Percentiles rank a stretch among this genome's conserved stretches.
phyloP scores from a whole-genome alignment of 192 early-diverging fungal genomes.

The Coemansia sp. region DNA sequence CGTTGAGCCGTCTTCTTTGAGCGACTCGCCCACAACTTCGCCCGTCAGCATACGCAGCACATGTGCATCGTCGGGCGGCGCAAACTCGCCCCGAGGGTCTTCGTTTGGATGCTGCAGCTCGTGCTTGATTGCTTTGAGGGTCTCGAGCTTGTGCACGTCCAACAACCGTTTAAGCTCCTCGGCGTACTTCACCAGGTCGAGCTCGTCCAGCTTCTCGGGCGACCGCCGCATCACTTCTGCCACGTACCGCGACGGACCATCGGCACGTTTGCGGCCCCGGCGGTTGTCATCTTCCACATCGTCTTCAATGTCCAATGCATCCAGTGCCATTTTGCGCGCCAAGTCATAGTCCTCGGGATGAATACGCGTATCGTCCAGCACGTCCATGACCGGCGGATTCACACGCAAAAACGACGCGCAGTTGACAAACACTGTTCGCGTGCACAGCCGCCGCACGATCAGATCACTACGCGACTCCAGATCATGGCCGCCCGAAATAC shows the following conservation, averaged over 20 bases:
- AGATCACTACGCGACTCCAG: constrained; percentile 72
- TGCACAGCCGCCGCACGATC: constrained; percentile 61
- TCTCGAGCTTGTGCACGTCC: constrained; percentile 75
- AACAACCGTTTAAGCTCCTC: constrained; percentile 72
- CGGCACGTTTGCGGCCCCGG: constrained; percentile 14
- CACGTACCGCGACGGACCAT: constrained; percentile 69
- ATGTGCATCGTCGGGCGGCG: constrained; percentile 55
- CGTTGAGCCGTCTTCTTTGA: constrained; percentile 59
- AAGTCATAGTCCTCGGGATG: constrained; percentile 95
- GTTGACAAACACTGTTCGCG: constrained; percentile 85
- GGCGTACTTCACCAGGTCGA: constrained; percentile 89
- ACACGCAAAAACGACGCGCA: constrained; percentile 89
- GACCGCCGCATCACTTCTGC: constrained; percentile 73
- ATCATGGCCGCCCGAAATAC: constrained; percentile 5
- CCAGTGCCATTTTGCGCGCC: constrained; percentile 94
- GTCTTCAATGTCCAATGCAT: constrained; percentile 87
- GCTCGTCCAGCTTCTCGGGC: constrained; percentile 76
- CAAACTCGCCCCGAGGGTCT: constrained; percentile 68
- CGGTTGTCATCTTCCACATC: constrained; percentile 70
- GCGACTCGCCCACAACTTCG: constrained; percentile 67
- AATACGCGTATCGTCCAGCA: constrained; percentile 91
- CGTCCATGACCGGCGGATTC: constrained; percentile 64
- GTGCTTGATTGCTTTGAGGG: constrained; percentile 79
- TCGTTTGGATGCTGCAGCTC: constrained; percentile 81
- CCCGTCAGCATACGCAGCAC: constrained; percentile 84